Evolutionary conservation across 139 green algal genomes (phyloP).

Genomic region (Coelastrella sp.): DNA sequence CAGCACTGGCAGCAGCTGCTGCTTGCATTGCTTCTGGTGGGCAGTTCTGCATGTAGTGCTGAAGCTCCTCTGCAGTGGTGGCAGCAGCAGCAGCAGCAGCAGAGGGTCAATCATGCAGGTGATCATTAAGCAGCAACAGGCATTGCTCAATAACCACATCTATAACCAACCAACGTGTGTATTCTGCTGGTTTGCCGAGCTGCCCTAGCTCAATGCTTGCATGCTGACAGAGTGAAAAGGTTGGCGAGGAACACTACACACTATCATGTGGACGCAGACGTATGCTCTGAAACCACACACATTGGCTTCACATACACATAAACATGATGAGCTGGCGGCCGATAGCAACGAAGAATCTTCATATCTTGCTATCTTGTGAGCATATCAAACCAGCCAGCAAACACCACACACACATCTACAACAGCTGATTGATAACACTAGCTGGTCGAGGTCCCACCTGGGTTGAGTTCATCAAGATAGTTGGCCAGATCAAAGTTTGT

Average conservation of each 20-base stretch:
- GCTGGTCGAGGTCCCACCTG: not conserved
- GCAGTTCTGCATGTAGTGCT: constrained; percentile 36
- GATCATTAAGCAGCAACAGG: not conserved
- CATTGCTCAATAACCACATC: not conserved
- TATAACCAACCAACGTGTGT: not conserved
- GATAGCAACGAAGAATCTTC: no score
- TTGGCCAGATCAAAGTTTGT: constrained; percentile 83
- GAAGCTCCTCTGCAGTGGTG: constrained; percentile 18
- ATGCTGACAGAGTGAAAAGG: no score
- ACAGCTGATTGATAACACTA: no score
- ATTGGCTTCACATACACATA: no score
- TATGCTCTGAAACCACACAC: no score
- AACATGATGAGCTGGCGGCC: no score
- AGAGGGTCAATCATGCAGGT: not conserved
- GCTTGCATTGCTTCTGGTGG: constrained; percentile 20
- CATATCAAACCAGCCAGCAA: no score
- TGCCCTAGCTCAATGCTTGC: no score
- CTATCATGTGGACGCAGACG: no score
- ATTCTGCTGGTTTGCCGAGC: no score
- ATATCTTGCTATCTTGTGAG: no score
- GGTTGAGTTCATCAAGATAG: constrained; percentile 68
- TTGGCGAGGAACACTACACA: no score
- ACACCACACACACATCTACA: not conserved
- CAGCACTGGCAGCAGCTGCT: not conserved
- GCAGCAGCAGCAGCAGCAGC: not conserved